phyloP scores from a whole-genome alignment of 78 protist species.

The Emiliania huxleyi region DNA sequence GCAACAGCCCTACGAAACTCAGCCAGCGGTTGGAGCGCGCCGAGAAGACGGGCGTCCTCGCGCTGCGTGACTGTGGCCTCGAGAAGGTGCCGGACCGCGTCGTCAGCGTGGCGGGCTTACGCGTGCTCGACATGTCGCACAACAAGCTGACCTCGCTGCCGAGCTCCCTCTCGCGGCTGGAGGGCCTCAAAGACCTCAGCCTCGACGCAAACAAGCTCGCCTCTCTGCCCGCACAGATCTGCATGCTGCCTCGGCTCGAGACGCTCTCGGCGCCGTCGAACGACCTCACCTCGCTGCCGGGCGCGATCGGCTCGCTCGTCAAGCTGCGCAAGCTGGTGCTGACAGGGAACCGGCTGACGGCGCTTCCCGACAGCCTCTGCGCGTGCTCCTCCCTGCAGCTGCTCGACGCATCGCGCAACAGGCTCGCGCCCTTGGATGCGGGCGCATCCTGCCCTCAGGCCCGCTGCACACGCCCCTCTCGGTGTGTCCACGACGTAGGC shows the following conservation, averaged over 20 bases:
- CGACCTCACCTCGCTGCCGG: not conserved
- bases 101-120: not conserved
- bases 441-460: no score
- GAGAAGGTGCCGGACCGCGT: not conserved
- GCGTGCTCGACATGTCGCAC: not conserved
- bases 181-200: not conserved
- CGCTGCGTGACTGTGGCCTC: not conserved
- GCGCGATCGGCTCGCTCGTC: not conserved
- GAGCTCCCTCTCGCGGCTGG: not conserved
- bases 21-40: not conserved
- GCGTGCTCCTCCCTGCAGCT: not conserved
- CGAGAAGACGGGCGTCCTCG: constrained; percentile 13
- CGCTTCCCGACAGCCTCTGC: not conserved
- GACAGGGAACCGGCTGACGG: not conserved
- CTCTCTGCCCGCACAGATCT: not conserved
- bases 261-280: not conserved
- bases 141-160: not conserved
- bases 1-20: not conserved
- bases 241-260: not conserved
- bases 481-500: no score
- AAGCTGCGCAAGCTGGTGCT: not conserved
- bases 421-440: not conserved
- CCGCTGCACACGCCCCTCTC: no score
- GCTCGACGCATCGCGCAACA: not conserved
- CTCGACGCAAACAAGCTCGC: not conserved